Base-by-base conservation (phyloP, 768 basidiomycete species). In the Daedalea quercina region DNA sequence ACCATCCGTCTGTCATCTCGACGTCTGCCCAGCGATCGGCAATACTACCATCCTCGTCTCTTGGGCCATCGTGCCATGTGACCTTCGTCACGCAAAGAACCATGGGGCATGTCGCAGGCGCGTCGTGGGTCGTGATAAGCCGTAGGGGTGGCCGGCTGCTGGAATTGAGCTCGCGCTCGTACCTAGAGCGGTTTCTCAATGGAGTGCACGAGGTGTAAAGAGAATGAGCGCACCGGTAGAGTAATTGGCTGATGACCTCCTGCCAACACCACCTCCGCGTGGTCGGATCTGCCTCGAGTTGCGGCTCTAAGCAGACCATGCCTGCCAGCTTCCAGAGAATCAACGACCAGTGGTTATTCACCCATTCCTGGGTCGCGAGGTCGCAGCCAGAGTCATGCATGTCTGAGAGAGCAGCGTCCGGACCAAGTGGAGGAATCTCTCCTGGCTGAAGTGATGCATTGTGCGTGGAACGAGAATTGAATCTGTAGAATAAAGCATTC, bases 1-100 rank as follows among this genome's bases (percentile, higher is more conserved):
- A 99, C 96, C 96, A 99, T 13, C 96, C 96, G 64, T 99, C 96
- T 0, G 93, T 94, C n/a, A 98, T 71, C 67, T 97, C 96, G 6
- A 99, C 68, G 57, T 84, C 79, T 0, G 85, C 79, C 59, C 74
- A 67, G 2, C 71, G 63, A 22, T 70, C 70, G 24, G 68, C 60
- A 3, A 70, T 60, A 19, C 67, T 47, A 3, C 71, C 71, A 26
- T 76, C 69, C 1, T 75, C 71, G 23, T 70, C 66, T 2, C 68
- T 54, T 2, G 66, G 67, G 19, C 58, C 58, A 28, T 74, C 64
- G 7, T 74, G 69, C 81, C 82, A 85, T 4, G 68, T 68, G 34
- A 98, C 81, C 25, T 77, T 76, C 1, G 90, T 87, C 1, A 99
- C 77, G 63, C 89, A 90, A 3, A 99, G 76, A 1, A 94, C 77